Evolutionary conservation across 345 rosid genomes (phyloP), one percentile per base, ranked within the genome.

Genomic region (Eucalyptus urophylla): DNA sequence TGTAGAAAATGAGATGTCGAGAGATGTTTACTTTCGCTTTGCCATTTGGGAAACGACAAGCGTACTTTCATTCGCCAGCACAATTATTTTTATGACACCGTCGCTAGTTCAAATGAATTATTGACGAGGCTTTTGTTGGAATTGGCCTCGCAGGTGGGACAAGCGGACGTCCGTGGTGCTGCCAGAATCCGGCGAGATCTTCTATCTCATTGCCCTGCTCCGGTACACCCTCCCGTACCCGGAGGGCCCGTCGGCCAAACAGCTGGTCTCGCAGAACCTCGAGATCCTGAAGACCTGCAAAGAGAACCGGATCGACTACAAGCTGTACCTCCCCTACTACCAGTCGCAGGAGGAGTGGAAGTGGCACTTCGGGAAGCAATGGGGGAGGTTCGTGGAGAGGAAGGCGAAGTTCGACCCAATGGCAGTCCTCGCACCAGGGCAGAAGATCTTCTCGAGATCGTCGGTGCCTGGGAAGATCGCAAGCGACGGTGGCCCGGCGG

Each of bases 381-480:
- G 99, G 99, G 72, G 93, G 4, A 92, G 93, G 90, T 98, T 98
- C 60, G 92, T 90, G 40, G 95, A 95, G 87, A 93, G 94, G 93
- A 98, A 98, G 93, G 62, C 50, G n/a, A 81, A 88, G 88, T 97
- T 94, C 89, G 99, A 98, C 93, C 98, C 97, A 10, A 93, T 92
- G 97, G 96, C 96, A 33, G 90, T 98, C 87, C 99, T 98, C 87
- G 95, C 99, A 1, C 99, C 99, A 0, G 99, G 99, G 17, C 98
- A 98, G 92, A 98, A 93, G 90, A 94, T 98, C 86, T 97, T 98
- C 92, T 88, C 88, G 37, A 94, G 98, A 89, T 72, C 87, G 0
- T 65, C 86, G 2, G 54, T 25, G 51, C 53, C 67, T 5, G 56
- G 62, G 4, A 54, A 56, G 51, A 54, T 49, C 0, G 13, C 22